Evolutionary conservation across 805 yeast species (phyloP), one percentile per base, ranked within the genome.

Genomic region (Hanseniaspora nectarophila): DNA sequence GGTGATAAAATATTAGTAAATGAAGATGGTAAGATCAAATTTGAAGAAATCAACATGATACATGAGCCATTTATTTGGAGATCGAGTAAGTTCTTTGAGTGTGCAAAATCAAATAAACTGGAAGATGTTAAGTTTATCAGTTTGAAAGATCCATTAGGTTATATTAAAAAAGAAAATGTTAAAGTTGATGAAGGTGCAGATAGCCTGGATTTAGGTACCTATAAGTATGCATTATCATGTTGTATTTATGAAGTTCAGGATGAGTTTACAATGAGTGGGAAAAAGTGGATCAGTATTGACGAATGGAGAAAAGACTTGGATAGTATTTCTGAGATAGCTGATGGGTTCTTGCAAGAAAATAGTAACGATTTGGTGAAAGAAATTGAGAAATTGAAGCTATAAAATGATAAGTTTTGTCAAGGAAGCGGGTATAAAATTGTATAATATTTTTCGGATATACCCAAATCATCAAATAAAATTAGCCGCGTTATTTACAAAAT

Each of bases 1-100:
- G 39, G 39, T 12, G 43, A 45, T 26, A 45, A 35, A n/a, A n/a
- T 47, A 12, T n/a, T 47, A n/a, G 33, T 47, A 4, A 31, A 24
- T 9, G 16, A 31, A 4, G 24, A 21, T 20, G 24, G 33, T 29
- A 10, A 12, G 3, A 4, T 42, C 4, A 15, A 18, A 10, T 5
- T 18, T 23, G 39, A 23, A 16, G 8, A 26, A 6, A 40, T 39
- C 1, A 6, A 32, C 5, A 23, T 47, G 28, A 5, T 21, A 18
- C 13, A 26, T 32, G 23, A 29, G 7, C 45, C 45, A 4, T 47
- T 47, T 24, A 12, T 15, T 10, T 47, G 51, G 51, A 47, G 51
- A 40, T 31, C 23, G 21, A 21, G 33, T n/a, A 24, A 21, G 16
- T 32, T 47, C 32, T 47, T 39, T 20, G 24, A 31, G 4, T 32